These are phyloP conservation scores for Colletotrichum sp. DNA, from an alignment of 2,329 filamentous ascomycete genomes.

Conservation along the genomic window DNA sequence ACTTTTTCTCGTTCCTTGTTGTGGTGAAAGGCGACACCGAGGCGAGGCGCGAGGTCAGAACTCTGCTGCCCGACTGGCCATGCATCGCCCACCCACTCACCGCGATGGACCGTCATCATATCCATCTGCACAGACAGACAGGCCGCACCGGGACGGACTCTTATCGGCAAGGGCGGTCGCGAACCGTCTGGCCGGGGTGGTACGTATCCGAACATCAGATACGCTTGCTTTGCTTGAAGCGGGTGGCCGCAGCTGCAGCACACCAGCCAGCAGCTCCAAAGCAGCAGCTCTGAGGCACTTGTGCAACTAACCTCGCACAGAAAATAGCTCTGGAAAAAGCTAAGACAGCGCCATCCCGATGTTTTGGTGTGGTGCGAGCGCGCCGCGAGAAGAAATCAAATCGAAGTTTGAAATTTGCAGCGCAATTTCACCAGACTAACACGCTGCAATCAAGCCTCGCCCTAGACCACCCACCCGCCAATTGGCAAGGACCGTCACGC, in stretches of 20 bases:
- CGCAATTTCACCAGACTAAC: background rate
- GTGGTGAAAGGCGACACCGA: background rate
- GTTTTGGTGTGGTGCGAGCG: background rate
- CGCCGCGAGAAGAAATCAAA: background rate
- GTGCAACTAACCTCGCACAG: background rate
- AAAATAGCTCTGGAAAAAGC: background rate
- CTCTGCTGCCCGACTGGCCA: background rate
- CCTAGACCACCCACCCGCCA: background rate
- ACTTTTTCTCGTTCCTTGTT: background rate
- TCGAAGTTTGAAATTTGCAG: background rate
- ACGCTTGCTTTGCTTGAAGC: background rate
- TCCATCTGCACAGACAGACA: background rate
- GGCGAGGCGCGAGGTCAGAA: background rate
- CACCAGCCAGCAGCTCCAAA: background rate
- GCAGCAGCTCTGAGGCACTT: background rate
- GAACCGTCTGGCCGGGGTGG: background rate
- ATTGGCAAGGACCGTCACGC: background rate
- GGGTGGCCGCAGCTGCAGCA: background rate
- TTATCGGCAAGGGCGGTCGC: conserved; percentile 3
- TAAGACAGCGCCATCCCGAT: conserved; percentile 1
- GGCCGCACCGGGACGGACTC: background rate
- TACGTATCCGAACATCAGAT: background rate
- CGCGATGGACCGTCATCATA: background rate
- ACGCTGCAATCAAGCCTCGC: background rate
- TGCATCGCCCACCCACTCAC: background rate